Percentiles rank a stretch among this genome's conserved stretches.
phyloP scores from a whole-genome alignment of 2,329 filamentous ascomycete genomes.

The Phaeoacremonium minimum region DNA sequence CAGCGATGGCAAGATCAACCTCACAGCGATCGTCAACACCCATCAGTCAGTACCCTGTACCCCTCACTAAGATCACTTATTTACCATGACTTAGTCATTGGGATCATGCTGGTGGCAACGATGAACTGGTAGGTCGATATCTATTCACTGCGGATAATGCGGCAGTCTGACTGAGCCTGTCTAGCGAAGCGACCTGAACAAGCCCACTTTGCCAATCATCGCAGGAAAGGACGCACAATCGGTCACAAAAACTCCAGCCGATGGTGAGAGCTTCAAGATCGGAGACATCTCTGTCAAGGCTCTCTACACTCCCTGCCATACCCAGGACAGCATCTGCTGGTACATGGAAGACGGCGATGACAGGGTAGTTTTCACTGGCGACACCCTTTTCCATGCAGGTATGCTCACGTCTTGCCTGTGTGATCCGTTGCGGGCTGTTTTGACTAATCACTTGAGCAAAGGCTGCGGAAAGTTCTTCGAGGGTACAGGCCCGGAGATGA shows the following conservation, averaged over 20 bases:
- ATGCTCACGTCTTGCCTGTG: too few relatives aligned
- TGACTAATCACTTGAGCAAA: too few relatives aligned
- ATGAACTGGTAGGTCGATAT: conserved; percentile 59
- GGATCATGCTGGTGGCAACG: conserved; percentile 92
- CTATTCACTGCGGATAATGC: too few relatives aligned
- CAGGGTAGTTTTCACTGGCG: conserved; percentile 87
- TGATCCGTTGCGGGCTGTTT: conserved; percentile 16
- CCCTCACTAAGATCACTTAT: not conserved
- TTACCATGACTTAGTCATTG: conserved; percentile 61
- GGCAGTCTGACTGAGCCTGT: not conserved
- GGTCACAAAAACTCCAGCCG: conserved; percentile 71
- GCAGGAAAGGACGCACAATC: conserved; percentile 82
- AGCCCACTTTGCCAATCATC: conserved; percentile 67
- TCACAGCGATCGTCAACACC: conserved; percentile 90
- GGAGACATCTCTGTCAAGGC: conserved; percentile 80
- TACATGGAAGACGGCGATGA: conserved; percentile 75
- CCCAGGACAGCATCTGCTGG: conserved; percentile 97
- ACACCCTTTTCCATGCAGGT: conserved; percentile 94
- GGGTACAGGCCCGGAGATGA: conserved; percentile 84
- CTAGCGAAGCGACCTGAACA: conserved; percentile 41
- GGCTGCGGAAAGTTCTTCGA: conserved; percentile 97
- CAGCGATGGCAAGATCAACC: conserved; percentile 66
- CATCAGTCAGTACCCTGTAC: conserved; percentile 68
- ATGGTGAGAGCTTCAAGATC: conserved; percentile 76
- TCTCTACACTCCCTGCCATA: conserved; percentile 96